phyloP scores from a whole-genome alignment of 306 rosid genomes.

The Inga laurina region DNA sequence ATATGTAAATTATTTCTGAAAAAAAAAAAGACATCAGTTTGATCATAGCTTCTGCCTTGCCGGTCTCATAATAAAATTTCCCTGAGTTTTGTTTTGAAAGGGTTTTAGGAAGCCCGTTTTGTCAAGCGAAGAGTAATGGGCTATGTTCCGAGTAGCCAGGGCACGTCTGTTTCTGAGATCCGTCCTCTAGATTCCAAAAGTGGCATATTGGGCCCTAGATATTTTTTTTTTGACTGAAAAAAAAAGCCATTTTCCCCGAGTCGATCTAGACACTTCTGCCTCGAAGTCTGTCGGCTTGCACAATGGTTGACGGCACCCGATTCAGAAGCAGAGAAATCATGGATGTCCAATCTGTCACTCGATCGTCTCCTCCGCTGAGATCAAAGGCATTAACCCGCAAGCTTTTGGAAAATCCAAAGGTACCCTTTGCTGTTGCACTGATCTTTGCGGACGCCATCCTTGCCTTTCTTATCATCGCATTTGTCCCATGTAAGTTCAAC shows the following conservation, averaged over 20 bases:
- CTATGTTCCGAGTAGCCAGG: too few relatives aligned
- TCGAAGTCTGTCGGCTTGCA: background rate
- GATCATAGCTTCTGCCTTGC: too few relatives aligned
- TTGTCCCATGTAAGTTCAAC: constrained; percentile 70
- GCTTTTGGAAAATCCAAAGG: constrained; percentile 37
- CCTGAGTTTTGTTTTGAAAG: too few relatives aligned
- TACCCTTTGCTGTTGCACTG: constrained; percentile 53
- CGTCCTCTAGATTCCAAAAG: background rate
- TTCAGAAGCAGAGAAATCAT: constrained; percentile 46
- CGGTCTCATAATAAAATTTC: too few relatives aligned
- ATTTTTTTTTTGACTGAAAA: background rate
- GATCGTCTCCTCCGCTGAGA: constrained; percentile 35
- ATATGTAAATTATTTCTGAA: too few relatives aligned
- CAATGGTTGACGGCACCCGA: constrained; percentile 31
- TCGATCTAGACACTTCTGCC: background rate
- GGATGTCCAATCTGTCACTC: constrained; percentile 55
- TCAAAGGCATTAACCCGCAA: constrained; percentile 17
- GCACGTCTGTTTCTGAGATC: too few relatives aligned
- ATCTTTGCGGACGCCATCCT: constrained; percentile 63
- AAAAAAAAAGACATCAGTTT: too few relatives aligned
- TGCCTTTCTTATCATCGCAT: constrained; percentile 64
- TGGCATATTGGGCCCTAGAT: background rate
- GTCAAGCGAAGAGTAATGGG: too few relatives aligned
- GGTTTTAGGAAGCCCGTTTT: too few relatives aligned
- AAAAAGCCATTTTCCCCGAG: background rate